Conservation (phyloP, 768 basidiomycete species). For the Kwoniella bestiolae region DNA sequence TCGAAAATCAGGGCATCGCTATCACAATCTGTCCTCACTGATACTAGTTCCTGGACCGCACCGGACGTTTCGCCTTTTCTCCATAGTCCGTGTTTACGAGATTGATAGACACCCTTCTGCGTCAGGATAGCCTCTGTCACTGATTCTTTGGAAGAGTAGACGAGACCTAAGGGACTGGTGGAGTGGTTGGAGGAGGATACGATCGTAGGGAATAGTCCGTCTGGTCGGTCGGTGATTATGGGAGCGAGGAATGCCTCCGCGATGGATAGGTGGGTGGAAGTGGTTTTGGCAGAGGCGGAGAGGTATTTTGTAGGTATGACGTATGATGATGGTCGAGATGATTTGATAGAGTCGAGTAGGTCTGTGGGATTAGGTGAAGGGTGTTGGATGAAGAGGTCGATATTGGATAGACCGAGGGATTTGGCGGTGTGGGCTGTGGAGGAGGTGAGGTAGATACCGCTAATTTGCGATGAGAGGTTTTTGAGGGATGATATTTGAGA, state of each 20-base stretch:
- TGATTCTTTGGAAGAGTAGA: slow-evolving; percentile 89
- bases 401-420: slow-evolving; percentile 39
- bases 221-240: slow-evolving; percentile 80
- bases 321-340: slow-evolving; percentile 66
- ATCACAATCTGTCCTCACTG: slow-evolving; percentile 88
- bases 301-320: slow-evolving; percentile 71
- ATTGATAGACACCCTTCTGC: slow-evolving; percentile 93
- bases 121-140: slow-evolving; percentile 83
- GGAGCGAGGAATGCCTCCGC: slow-evolving; percentile 84
- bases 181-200: slow-evolving; percentile 67
- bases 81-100: slow-evolving; percentile 94
- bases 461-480: slow-evolving; percentile 78
- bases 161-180: slow-evolving; percentile 71
- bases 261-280: slow-evolving; percentile 68
- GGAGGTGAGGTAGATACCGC: slow-evolving; percentile 65
- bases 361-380: slow-evolving; percentile 65
- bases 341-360: slow-evolving; percentile 65
- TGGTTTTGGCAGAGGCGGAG: slow-evolving; percentile 67
- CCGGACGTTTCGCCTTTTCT: slow-evolving; percentile 96
- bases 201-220: slow-evolving; percentile 91
- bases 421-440: slow-evolving; percentile 58
- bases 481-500: slow-evolving; percentile 69
- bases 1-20: slow-evolving; percentile 87
- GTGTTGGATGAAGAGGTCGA: slow-evolving; percentile 58
- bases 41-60: slow-evolving; percentile 82